These are phyloP conservation scores for Cercospora citrullina DNA, from an alignment of 2,329 filamentous ascomycete species.

Conservation along the genomic window DNA sequence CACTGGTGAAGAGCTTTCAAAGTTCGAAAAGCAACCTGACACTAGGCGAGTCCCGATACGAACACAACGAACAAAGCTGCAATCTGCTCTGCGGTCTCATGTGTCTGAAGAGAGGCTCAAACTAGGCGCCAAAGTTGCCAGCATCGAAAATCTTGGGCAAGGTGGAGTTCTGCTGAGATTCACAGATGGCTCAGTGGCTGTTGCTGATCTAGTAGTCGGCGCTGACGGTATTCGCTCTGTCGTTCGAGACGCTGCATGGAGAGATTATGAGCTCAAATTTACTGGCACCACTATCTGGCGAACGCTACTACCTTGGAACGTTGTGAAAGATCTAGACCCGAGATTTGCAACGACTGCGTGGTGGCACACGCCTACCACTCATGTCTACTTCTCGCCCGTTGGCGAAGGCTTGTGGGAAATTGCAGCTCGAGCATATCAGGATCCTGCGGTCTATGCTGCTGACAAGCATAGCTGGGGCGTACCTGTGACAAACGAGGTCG, in stretches of 20 bases:
- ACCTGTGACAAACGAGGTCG: slow-evolving; percentile 40
- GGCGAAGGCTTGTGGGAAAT: slow-evolving; percentile 36
- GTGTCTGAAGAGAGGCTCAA: slow-evolving; percentile 49
- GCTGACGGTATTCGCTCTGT: slow-evolving; percentile 57
- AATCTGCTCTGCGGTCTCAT: slow-evolving; percentile 51
- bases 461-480: slow-evolving; percentile 43
- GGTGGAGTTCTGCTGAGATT: slow-evolving; percentile 48
- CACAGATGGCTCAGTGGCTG: slow-evolving; percentile 40
- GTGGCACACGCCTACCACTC: slow-evolving; percentile 49
- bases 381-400: slow-evolving; percentile 47
- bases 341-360: slow-evolving; percentile 43
- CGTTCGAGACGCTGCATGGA: slow-evolving; percentile 46
- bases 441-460: slow-evolving; percentile 16
- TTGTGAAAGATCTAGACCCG: slow-evolving; percentile 36
- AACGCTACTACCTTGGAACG: slow-evolving; percentile 42
- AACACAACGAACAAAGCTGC: slow-evolving; percentile 42
- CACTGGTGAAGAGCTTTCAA: slow-evolving; percentile 22
- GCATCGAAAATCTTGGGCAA: slow-evolving; percentile 42
- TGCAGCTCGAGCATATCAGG: slow-evolving; percentile 24
- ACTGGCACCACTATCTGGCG: slow-evolving; percentile 54
- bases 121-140: slow-evolving; percentile 48
- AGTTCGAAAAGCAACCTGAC: slow-evolving; percentile 10
- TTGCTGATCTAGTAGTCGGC: slow-evolving; percentile 41
- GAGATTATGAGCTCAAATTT: slow-evolving; percentile 49
- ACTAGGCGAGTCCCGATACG: slow-evolving; percentile 17